These are phyloP conservation scores for Penicillium sp. DNA, from an alignment of 2,329 filamentous ascomycete species.

Conservation along the genomic window DNA sequence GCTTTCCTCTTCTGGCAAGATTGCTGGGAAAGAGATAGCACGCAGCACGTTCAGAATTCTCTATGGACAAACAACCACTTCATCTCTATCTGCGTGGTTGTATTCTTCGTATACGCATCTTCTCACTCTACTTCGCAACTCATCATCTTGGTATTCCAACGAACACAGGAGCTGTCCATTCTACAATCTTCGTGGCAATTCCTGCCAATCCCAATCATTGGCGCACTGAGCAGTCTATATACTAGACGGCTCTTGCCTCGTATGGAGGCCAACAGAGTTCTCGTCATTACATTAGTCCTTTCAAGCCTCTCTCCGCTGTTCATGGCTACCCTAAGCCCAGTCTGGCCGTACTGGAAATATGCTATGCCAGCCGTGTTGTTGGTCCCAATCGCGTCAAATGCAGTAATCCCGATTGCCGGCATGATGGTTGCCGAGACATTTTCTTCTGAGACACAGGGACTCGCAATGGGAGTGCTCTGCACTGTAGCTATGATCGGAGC, in stretches of 20 bases:
- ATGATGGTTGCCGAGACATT: not conserved
- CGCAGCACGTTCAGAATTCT: not conserved
- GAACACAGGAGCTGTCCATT: constrained; percentile 1
- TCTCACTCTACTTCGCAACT: constrained; percentile 5
- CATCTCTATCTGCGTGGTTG: not conserved
- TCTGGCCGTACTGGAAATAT: not conserved
- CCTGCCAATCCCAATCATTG: not conserved
- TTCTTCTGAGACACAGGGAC: not conserved
- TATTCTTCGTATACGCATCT: constrained; percentile 3
- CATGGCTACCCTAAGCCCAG: not conserved
- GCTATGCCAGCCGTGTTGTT: not conserved
- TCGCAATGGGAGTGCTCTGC: constrained; percentile 8
- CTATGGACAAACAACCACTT: constrained; percentile 6
- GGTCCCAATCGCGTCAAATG: not conserved
- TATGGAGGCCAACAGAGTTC: not conserved
- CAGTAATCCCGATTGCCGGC: not conserved
- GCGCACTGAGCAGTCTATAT: not conserved
- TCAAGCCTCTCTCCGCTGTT: constrained; percentile 3
- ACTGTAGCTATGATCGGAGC: constrained; percentile 8
- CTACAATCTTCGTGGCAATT: constrained; percentile 5
- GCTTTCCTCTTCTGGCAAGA: constrained; percentile 10
- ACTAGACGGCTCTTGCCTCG: not conserved
- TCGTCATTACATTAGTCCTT: not conserved
- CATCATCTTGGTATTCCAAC: constrained; percentile 6
- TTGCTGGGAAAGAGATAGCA: constrained; percentile 5